Conservation (phyloP, 176 grass and related monocot genomes). For the Areca catechu region DNA sequence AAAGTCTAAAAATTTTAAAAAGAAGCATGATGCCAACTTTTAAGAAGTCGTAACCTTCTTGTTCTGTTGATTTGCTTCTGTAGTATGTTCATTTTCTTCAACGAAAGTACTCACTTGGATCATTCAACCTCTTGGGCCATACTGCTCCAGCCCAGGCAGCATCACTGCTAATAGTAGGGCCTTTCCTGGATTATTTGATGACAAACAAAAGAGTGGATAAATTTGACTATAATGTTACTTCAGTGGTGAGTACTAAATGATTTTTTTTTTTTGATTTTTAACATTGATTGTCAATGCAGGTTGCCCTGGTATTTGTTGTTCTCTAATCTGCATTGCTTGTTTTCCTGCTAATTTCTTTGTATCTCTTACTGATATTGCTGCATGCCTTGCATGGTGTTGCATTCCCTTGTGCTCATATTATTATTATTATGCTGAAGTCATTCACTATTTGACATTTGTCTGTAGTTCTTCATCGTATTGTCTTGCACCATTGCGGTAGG, state of each 20-base stretch:
- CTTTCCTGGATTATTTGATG: constrained; percentile 43
- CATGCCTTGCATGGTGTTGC: no score
- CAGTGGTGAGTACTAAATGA: background rate
- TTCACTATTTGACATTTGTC: constrained; percentile 7
- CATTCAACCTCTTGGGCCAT: constrained; percentile 53
- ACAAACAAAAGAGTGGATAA: constrained; percentile 42
- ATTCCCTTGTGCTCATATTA: no score
- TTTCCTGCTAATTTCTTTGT: no score
- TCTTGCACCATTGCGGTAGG: constrained; percentile 42
- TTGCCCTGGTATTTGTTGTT: no score
- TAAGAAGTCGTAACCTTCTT: background rate
- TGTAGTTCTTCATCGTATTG: constrained; percentile 36
- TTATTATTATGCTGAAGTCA: background rate
- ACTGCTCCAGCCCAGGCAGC: constrained; percentile 51
- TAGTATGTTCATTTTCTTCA: constrained; percentile 59
- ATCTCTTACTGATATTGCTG: no score
- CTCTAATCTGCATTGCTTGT: no score
- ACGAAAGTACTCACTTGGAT: constrained; percentile 44
- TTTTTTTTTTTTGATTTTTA: no score
- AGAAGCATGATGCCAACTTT: no score
- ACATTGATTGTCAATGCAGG: no score
- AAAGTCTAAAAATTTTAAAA: no score
- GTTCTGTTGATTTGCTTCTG: constrained; percentile 4
- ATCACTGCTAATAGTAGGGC: constrained; percentile 40
- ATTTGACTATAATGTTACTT: constrained; percentile 24